Evolutionary conservation across 192 early-diverging fungal genomes (phyloP).

Genomic region (Diversispora eburnea): DNA sequence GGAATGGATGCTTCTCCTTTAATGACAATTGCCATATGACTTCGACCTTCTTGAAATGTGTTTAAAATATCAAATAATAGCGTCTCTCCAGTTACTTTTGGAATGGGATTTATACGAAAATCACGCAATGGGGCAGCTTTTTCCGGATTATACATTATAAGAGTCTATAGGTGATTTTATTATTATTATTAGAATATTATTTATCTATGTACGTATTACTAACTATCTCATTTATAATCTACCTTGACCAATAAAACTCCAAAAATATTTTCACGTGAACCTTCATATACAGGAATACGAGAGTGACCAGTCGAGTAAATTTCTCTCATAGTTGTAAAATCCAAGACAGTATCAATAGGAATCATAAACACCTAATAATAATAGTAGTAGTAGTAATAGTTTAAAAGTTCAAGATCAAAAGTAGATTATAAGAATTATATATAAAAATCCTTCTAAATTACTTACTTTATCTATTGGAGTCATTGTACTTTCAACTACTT

Average conservation of each 20-base stretch:
- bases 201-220: not conserved
- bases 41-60: constrained; percentile 74
- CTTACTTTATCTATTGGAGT: constrained; percentile 49
- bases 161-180: constrained; percentile 32
- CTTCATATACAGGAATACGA: constrained; percentile 66
- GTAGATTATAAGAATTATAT: not conserved
- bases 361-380: constrained; percentile 19
- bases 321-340: constrained; percentile 48
- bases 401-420: not conserved
- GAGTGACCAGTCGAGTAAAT: constrained; percentile 60
- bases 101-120: constrained; percentile 40
- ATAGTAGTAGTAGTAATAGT: not conserved
- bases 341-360: constrained; percentile 43
- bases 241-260: constrained; percentile 30
- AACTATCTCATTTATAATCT: constrained; percentile 4
- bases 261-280: constrained; percentile 23
- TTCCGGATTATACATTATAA: constrained; percentile 60
- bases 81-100: constrained; percentile 33
- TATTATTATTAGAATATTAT: not conserved
- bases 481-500: constrained; percentile 56
- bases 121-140: constrained; percentile 47
- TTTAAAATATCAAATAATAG: constrained; percentile 65
- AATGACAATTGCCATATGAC: constrained; percentile 68
- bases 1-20: constrained; percentile 17
- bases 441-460: not conserved